Percentiles rank a stretch among this genome's conserved stretches.
Evolutionary conservation across 208 protist genomes (phyloP).

Genomic region (Trypanosoma mega): DNA sequence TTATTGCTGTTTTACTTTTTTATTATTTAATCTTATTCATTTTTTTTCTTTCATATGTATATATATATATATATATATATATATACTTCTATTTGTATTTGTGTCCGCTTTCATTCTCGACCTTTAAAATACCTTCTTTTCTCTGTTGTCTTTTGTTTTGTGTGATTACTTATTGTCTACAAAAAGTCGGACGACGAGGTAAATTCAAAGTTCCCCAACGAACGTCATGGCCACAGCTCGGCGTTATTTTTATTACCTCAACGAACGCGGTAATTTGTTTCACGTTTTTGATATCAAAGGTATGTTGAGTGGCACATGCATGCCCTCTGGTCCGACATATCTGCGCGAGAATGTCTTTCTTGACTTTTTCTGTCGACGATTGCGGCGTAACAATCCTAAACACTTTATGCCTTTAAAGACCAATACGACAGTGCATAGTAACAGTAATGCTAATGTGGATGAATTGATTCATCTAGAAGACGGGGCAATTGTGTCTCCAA

Average conservation of each 20-base stretch:
- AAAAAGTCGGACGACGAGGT: background rate
- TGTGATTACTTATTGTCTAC: no score
- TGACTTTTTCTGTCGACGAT: conserved; percentile 29
- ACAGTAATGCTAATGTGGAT: background rate
- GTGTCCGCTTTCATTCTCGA: conserved; percentile 9
- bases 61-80: conserved; percentile 5
- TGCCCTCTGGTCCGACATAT: conserved; percentile 30
- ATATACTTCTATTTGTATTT: background rate
- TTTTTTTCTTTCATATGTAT: conserved; percentile 14
- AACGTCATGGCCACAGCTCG: conserved; percentile 13
- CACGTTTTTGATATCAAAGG: conserved; percentile 41
- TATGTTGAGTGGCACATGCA: conserved; percentile 12
- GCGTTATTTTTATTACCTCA: conserved; percentile 42
- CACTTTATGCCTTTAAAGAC: background rate
- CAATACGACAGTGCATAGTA: background rate
- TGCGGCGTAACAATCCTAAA: conserved; percentile 22
- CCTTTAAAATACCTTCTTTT: conserved; percentile 8
- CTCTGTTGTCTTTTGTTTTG: conserved; percentile 4
- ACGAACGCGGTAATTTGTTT: conserved; percentile 40
- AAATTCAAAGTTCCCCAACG: no score
- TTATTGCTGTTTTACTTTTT: conserved; percentile 1
- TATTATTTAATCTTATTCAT: background rate
- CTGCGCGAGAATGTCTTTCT: conserved; percentile 31
- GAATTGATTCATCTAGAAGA: conserved; percentile 13
- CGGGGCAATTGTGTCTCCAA: conserved; percentile 12